Evolutionary conservation across 179 eudicot species (phyloP), one percentile per base, ranked within the genome.

Genomic region (Corrigiola litoralis): DNA sequence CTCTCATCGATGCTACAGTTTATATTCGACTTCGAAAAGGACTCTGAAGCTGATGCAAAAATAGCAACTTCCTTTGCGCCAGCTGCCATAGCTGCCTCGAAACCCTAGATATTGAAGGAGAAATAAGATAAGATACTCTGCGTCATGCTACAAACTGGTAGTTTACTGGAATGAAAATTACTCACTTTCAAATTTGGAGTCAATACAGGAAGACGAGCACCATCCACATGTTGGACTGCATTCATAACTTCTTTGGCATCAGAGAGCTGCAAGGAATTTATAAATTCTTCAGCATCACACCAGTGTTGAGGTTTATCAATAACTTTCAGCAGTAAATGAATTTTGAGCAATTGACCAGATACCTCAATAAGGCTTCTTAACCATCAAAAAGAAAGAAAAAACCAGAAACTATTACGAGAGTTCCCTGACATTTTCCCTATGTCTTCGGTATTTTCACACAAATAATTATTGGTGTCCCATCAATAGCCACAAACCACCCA

Each of bases 61-160:
- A 95, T 69, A n/a, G 99, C 97, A 51, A 95, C 89, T 68, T 95
- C 99, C 73, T 82, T 95, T 32, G 87, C 99, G 73, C 96, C 99
- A 72, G 97, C 87, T 54, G 92, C 92, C 60, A 88, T 70, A 50
- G 99, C 99, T 17, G 97, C 96, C 73, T 94, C 99, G 77, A 91
- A 95, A 27, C 99, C 99, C 99, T 94, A 71, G 11, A 32, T 38
- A 40, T n/a, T 28, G 1, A 62, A 34, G 2, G 11, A 49, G 7
- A 31, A 36, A 64, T 4, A 37, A 11, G 38, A 55, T 47, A 57
- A 54, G 24, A 44, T 16, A 37, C 27, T 55, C 8, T 27, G n/a
- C 33, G 72, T 36, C 8, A 62, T 25, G 25, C 32, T 41, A 37
- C 8, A 2, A 18, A 69, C 16, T 18, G 29, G 41, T 32, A 33